These are phyloP conservation scores for Leishmania aethiopica DNA, from an alignment of 208 protist genomes.

Conservation along the genomic window DNA sequence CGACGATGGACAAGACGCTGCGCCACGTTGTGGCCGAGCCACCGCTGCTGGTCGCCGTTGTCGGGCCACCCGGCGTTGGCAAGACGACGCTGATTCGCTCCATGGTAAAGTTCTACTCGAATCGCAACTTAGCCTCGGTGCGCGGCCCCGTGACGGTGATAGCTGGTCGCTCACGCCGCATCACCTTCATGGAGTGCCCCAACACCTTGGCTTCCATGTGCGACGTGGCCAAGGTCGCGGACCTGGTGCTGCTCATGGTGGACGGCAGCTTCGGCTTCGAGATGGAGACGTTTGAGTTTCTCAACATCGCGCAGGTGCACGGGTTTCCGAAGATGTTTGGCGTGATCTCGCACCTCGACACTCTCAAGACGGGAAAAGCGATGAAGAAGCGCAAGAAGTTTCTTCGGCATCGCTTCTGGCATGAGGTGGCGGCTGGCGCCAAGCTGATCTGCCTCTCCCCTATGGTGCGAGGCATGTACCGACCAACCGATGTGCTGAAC, in stretches of 20 bases:
- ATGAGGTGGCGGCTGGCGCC: constrained; percentile 90
- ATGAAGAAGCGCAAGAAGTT: constrained; percentile 98
- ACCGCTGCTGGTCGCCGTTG: constrained; percentile 96
- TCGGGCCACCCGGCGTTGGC: constrained; percentile 96
- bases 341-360: constrained; percentile 98
- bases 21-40: constrained; percentile 87
- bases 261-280: constrained; percentile 99
- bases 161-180: constrained; percentile 89
- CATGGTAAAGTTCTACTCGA: constrained; percentile 98
- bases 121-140: constrained; percentile 92
- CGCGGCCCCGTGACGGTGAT: constrained; percentile 98
- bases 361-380: constrained; percentile 96
- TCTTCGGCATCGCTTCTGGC: constrained; percentile 96
- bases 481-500: constrained; percentile 97
- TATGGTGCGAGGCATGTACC: constrained; percentile 96
- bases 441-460: constrained; percentile 98
- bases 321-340: constrained; percentile 99
- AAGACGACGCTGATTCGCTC: constrained; percentile 98
- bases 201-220: constrained; percentile 99
- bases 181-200: constrained; percentile 99
- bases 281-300: constrained; percentile 99
- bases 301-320: constrained; percentile 99
- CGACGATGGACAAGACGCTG: constrained; percentile 87
- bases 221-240: constrained; percentile 98
- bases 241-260: constrained; percentile 98